Base-by-base conservation (phyloP, 2,329 filamentous ascomycete genomes). In the Corynespora cassiicola region DNA sequence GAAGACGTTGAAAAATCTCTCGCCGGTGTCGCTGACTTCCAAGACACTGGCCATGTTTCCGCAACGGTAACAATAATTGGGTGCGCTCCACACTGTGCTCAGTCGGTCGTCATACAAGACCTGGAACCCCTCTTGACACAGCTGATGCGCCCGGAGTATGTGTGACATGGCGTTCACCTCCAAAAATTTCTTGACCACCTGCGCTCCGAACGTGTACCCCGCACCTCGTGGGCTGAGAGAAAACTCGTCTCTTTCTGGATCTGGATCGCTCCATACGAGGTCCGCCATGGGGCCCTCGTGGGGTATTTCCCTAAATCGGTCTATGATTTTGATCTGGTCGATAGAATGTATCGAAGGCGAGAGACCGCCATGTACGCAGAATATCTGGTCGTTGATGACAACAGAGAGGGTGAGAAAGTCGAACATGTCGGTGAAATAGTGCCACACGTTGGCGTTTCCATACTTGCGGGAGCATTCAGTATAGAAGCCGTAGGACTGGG, bases 251-350 rank as follows among this genome's bases (percentile, higher is more conserved):
- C 91, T 82, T 58, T 99, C 94, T n/a, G 89, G 87, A 66, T 99
- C 94, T 0, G 94, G 94, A 66, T 99, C 94, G 14, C 90, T 96
- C 94, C 94, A 99, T 20, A 99, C 94, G 5, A 99, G 76, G 69
- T 99, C 94, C n/a, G 94, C 94, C 94, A 99, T 99, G 21, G 94
- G 94, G 0, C 94, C 94, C 72, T 99, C 94, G 72, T 99, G 94
- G 5, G 94, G 94, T 44, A 99, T 99, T 67, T 99, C 94, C 54
- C 94, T 86, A 76, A 97, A 99, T 29, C 94, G 89, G 73, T 99
- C 94, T 66, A 99, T 97, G 69, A 99, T 95, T 71, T 99, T 97
- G 73, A 99, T 97, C 73, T 99, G 94, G 69, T 99, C 94, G 65
- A 99, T 96, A 28, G 89, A 95, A 72, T 99, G 94, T 66, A 99